phyloP scores from a whole-genome alignment of 495 filamentous ascomycete genomes.

The Xylaria palmicola region DNA sequence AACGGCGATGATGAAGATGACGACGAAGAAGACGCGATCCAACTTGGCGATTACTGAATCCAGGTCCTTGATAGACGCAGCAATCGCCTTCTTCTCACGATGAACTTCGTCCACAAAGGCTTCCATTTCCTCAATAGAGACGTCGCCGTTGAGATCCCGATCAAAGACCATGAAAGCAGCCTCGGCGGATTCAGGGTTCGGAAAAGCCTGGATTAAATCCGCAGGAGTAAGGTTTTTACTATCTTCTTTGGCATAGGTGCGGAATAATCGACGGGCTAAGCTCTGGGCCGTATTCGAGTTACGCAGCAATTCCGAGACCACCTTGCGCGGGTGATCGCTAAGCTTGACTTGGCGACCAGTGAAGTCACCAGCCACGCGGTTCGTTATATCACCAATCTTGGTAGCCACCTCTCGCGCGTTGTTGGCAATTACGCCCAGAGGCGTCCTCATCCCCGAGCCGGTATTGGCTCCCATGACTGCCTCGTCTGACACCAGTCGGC shows the following conservation, averaged over 20 bases:
- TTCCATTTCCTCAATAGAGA: constrained; percentile 93
- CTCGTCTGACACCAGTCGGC: constrained; percentile 68
- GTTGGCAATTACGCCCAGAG: constrained; percentile 65
- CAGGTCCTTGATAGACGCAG: constrained; percentile 88
- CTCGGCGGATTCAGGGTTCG: constrained; percentile 84
- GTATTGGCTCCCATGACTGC: constrained; percentile 50
- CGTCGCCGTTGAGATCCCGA: constrained; percentile 95
- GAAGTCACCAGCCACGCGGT: constrained; percentile 91
- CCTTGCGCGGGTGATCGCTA: constrained; percentile 81
- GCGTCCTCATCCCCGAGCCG: constrained; percentile 65
- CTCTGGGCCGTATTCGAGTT: constrained; percentile 76
- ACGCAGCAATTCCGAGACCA: constrained; percentile 72
- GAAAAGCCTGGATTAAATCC: constrained; percentile 77
- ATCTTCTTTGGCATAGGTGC: constrained; percentile 75
- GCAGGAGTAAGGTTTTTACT: constrained; percentile 72
- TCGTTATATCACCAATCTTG: constrained; percentile 84
- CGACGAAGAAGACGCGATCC: constrained; percentile 82
- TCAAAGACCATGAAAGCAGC: constrained; percentile 93
- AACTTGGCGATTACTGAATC: constrained; percentile 94
- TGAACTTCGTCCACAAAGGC: constrained; percentile 93
- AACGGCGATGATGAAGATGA: constrained; percentile 73
- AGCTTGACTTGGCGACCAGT: constrained; percentile 74
- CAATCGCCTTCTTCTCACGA: constrained; percentile 91
- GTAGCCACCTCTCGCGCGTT: constrained; percentile 70
- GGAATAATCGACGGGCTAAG: constrained; percentile 88